Base-by-base conservation (phyloP, 352 stramenopile genomes). In the Thraustotheca clavata region DNA sequence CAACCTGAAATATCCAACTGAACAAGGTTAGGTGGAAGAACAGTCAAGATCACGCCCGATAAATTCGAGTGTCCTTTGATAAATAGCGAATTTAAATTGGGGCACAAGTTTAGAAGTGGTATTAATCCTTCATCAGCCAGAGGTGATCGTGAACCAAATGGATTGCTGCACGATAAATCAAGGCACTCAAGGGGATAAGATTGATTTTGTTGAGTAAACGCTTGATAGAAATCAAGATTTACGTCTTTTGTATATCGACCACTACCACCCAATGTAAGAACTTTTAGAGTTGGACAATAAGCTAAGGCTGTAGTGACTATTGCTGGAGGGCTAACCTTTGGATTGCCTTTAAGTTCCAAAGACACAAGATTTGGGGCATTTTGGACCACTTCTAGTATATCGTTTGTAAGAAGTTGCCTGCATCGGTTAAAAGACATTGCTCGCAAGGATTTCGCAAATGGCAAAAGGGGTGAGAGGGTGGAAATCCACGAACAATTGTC, bases 141-240 rank as follows among this genome's bases (percentile, higher is more conserved):
- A 2, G 57, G 57, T 2, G 57, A 65, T 20, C 57, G 57, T 7
- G 57, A 65, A 7, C 57, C 57, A 65, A 65, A 65, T 24, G 57
- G 57, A 27, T 65, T 65, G 57, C 57, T 65, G 57, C 57, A 65
- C 5, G 57, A 65, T 18, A 65, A 27, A 20, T 65, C 57, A 7
- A 65, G 24, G 12, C 26, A 65, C 18, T 65, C 57, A 27, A 65
- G 26, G 4, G 35, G 11, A 16, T 57, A 20, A 29, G 41, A 24
- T 14, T 20, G 9, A 33, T 50, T 48, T 11, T 31, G 39, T 2
- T 9, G 8, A 11, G 0, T 26, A 24, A 65, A 65, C 0, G 57
- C 57, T 7, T 22, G 7, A 4, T 33, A 29, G 41, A 65, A 43
- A n/a, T 65, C 35, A n/a, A 26, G 8, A 46, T 65, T 54, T 29